A percentile compares a stretch with the other conserved stretches of the same genome.
phyloP scores from a whole-genome alignment of 2,329 filamentous ascomycete species.

The Sporothrix curviconia region DNA sequence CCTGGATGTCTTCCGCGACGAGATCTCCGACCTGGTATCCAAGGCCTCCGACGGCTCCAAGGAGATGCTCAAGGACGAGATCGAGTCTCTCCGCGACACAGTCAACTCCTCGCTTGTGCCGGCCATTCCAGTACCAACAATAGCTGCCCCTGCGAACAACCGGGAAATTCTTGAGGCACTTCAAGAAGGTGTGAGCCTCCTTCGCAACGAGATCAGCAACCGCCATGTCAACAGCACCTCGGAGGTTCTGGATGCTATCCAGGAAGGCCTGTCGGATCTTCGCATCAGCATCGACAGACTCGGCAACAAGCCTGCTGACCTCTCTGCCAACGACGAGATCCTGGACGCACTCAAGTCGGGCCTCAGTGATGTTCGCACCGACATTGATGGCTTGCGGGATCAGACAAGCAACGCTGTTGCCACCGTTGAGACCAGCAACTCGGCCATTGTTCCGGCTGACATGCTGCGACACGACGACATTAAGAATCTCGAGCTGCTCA shows the following conservation, averaged over 20 bases:
- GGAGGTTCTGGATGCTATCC: constrained; percentile 82
- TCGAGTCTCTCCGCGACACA: constrained; percentile 72
- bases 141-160: constrained; percentile 32
- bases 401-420: constrained; percentile 44
- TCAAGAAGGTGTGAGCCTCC: constrained; percentile 63
- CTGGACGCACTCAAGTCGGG: constrained; percentile 81
- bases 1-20: constrained; percentile 60
- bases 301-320: constrained; percentile 70
- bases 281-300: constrained; percentile 71
- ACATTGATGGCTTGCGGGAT: constrained; percentile 73
- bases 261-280: constrained; percentile 76
- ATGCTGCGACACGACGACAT: constrained; percentile 64
- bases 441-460: constrained; percentile 44
- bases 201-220: constrained; percentile 68
- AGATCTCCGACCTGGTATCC: constrained; percentile 57
- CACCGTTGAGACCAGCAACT: constrained; percentile 41
- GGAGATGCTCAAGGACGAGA: constrained; percentile 71
- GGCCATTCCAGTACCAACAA: constrained; percentile 37
- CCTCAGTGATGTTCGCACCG: constrained; percentile 64
- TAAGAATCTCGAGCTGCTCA: constrained; percentile 76
- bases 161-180: constrained; percentile 67
- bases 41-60: constrained; percentile 45
- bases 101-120: constrained; percentile 65
- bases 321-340: constrained; percentile 83
- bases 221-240: constrained; percentile 64